A percentile compares a stretch with the other conserved stretches of the same genome.
Conservation (phyloP, 257 asterid genomes). For the Eustoma russellianum region DNA sequence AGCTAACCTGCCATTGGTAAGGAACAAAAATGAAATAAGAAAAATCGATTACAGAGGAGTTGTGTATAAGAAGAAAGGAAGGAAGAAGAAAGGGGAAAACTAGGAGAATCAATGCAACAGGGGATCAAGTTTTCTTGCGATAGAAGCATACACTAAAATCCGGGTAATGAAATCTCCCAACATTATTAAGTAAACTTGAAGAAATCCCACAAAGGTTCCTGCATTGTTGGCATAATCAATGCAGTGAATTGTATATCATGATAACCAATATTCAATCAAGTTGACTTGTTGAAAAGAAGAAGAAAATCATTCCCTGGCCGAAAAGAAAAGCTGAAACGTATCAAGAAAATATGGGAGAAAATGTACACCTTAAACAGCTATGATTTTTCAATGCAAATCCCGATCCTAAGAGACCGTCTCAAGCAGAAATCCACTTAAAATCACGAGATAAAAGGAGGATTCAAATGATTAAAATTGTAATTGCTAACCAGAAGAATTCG, state of each 20-base stretch:
- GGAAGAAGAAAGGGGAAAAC: constrained; percentile 14
- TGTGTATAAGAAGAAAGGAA: not conserved
- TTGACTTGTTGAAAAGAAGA: too few relatives aligned
- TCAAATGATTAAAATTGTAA: not conserved
- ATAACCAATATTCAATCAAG: not conserved
- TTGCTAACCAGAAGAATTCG: not conserved
- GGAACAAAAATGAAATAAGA: not conserved
- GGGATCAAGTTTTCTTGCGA: not conserved
- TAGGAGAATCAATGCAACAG: constrained; percentile 19
- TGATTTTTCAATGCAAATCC: not conserved
- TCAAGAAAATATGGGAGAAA: not conserved
- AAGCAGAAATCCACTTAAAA: not conserved
- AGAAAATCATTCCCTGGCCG: too few relatives aligned
- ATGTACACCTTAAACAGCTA: constrained; percentile 1
- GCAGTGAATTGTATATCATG: not conserved
- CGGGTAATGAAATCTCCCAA: constrained; percentile 61
- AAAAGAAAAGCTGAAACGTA: not conserved
- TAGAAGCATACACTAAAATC: constrained; percentile 43
- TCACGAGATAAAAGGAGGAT: not conserved
- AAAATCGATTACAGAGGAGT: constrained; percentile 6
- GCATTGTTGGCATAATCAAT: not conserved
- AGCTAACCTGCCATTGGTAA: constrained; percentile 40
- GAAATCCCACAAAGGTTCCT: constrained; percentile 16
- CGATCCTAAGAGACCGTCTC: not conserved
- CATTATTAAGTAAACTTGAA: constrained; percentile 32